phyloP scores from a whole-genome alignment of 2,329 filamentous ascomycete genomes.

The Bretziella fagacearum region DNA sequence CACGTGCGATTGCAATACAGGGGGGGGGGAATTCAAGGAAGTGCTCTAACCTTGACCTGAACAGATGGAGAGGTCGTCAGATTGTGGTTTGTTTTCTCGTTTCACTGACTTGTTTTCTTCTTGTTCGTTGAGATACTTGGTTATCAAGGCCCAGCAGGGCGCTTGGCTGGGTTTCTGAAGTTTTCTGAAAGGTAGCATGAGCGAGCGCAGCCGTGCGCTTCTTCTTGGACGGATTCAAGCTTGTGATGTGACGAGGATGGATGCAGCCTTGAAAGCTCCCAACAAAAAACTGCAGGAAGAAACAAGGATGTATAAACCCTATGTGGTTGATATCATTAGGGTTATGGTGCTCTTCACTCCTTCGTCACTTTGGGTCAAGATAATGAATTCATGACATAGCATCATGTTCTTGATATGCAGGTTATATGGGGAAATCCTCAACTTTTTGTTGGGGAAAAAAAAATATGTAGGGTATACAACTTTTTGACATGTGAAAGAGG shows the following conservation, averaged over 20 bases:
- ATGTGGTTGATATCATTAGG: background rate
- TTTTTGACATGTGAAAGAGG: slow-evolving; percentile 12
- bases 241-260: background rate
- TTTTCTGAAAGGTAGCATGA: background rate
- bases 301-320: background rate
- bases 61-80: no score
- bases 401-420: background rate
- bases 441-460: slow-evolving; percentile 9
- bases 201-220: background rate
- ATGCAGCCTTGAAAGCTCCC: background rate
- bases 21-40: background rate
- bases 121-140: background rate
- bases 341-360: background rate
- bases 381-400: background rate
- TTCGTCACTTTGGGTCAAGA: no score
- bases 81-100: no score
- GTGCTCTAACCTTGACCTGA: background rate
- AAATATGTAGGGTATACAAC: background rate
- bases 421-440: slow-evolving; percentile 1
- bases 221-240: background rate
- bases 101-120: no score
- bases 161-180: background rate
- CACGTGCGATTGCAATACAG: background rate
- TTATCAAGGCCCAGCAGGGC: no score
- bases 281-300: background rate